Conservation (phyloP, 441 rosid species). For the Arabidopsis hybrid region DNA sequence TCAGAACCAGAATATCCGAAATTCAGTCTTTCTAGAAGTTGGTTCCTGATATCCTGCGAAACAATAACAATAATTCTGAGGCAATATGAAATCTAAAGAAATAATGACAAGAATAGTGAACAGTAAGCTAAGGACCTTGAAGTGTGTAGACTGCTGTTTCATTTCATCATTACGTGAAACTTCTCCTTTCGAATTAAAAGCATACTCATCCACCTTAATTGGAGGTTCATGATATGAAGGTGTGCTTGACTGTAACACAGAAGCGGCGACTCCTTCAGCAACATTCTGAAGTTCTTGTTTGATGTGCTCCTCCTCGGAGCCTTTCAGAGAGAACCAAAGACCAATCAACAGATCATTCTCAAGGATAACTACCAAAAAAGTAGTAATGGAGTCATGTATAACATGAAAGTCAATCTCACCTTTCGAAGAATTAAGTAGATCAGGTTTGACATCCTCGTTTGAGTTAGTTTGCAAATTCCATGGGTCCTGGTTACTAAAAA, state of each 20-base stretch:
- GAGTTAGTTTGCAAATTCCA: slow-evolving; percentile 14
- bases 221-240: slow-evolving; percentile 4
- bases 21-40: slow-evolving; percentile 4
- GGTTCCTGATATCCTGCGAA: slow-evolving; percentile 13
- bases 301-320: neutral
- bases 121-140: neutral
- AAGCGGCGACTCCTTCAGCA: slow-evolving; percentile 13
- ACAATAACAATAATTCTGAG: neutral
- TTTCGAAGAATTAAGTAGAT: neutral
- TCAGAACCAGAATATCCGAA: slow-evolving; percentile 5
- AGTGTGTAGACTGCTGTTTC: slow-evolving; percentile 2
- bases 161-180: slow-evolving; percentile 1
- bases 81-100: neutral
- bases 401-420: neutral
- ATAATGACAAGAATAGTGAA: neutral
- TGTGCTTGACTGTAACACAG: slow-evolving; percentile 16
- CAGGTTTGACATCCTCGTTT: neutral
- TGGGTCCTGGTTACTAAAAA: slow-evolving; percentile 3
- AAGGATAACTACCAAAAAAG: neutral
- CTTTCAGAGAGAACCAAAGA: slow-evolving; percentile 1
- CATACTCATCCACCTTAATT: neutral
- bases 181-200: neutral
- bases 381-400: neutral
- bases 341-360: slow-evolving; percentile 1
- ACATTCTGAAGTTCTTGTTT: slow-evolving; percentile 9